phyloP scores from a whole-genome alignment of 23 red algal genomes.

The Gracilaria domingensis region DNA sequence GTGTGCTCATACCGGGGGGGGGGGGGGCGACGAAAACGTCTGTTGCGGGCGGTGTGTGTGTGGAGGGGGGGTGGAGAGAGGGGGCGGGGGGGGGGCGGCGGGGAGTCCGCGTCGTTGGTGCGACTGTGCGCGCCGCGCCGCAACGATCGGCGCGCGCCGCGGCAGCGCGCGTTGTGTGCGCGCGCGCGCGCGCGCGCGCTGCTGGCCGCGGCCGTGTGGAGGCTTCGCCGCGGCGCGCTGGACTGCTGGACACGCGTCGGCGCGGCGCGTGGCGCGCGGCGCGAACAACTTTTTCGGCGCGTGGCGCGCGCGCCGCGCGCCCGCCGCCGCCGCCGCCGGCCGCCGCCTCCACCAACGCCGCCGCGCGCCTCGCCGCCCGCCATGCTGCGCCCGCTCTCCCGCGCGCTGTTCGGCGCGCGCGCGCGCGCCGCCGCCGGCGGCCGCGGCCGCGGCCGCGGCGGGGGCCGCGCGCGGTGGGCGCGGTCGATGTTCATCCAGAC shows the following conservation, averaged over 20 bases:
- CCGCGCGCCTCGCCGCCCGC: not conserved
- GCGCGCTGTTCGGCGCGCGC: not conserved
- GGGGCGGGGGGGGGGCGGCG: not conserved
- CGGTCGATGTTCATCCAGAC: constrained; percentile 96
- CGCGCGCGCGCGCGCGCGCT: not conserved
- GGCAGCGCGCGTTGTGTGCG: too few species aligned
- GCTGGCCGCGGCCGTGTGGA: not conserved
- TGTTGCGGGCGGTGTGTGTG: too few species aligned
- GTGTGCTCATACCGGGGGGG: not conserved
- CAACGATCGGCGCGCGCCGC: too few species aligned
- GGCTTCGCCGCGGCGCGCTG: not conserved
- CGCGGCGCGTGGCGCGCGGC: too few species aligned
- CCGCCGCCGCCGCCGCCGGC: not conserved
- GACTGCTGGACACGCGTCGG: too few species aligned
- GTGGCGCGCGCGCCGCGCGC: too few species aligned
- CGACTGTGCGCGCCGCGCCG: not conserved
- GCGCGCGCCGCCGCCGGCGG: not conserved
- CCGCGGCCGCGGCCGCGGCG: not conserved
- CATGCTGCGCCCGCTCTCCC: not conserved
- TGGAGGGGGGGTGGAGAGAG: too few species aligned
- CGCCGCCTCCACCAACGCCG: not conserved
- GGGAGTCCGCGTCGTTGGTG: not conserved
- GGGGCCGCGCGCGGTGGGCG: not conserved
- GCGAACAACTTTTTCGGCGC: too few species aligned
- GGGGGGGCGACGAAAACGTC: not conserved